Conservation (phyloP, 2,329 filamentous ascomycete species). For the Colletotrichum eremochloae region DNA sequence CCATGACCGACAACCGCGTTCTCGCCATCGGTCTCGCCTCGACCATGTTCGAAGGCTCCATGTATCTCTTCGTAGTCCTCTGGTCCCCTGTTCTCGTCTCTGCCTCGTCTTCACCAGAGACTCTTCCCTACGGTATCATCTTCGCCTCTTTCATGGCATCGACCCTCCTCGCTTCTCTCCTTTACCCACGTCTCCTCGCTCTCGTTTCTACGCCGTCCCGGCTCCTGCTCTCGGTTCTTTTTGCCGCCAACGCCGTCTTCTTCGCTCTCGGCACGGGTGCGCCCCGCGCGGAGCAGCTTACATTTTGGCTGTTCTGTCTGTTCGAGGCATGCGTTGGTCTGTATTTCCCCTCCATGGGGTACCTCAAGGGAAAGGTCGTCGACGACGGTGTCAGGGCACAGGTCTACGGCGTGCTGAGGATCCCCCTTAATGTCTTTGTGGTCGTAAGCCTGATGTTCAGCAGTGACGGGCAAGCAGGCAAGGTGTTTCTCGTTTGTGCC, state of each 20-base stretch:
- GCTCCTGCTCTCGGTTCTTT: conserved; percentile 56
- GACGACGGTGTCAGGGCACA: conserved; percentile 65
- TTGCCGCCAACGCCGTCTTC: conserved; percentile 53
- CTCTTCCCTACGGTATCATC: conserved; percentile 63
- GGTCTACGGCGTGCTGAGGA: conserved; percentile 66
- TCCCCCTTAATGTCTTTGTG: conserved; percentile 71
- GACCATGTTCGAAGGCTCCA: conserved; percentile 69
- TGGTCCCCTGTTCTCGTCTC: conserved; percentile 66
- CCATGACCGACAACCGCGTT: conserved; percentile 59
- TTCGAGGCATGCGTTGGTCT: conserved; percentile 69
- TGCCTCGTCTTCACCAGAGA: conserved; percentile 45
- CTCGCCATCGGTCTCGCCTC: conserved; percentile 64
- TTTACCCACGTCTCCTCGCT: conserved; percentile 53
- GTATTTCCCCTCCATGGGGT: conserved; percentile 68
- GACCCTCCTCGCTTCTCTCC: conserved; percentile 70
- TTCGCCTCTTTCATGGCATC: conserved; percentile 71
- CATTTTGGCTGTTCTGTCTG: conserved; percentile 67
- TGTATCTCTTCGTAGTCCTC: conserved; percentile 73
- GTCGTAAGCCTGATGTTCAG: conserved; percentile 61
- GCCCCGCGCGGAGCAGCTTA: conserved; percentile 54
- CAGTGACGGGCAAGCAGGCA: conserved; percentile 46
- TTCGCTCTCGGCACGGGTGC: conserved; percentile 49
- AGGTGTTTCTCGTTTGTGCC: conserved; percentile 51
- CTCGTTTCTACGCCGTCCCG: conserved; percentile 36
- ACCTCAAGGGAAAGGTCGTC: conserved; percentile 65